Percentiles rank a stretch among this genome's conserved stretches.
Conservation (phyloP, 2,329 filamentous ascomycete species). For the Fusarium continuum region DNA sequence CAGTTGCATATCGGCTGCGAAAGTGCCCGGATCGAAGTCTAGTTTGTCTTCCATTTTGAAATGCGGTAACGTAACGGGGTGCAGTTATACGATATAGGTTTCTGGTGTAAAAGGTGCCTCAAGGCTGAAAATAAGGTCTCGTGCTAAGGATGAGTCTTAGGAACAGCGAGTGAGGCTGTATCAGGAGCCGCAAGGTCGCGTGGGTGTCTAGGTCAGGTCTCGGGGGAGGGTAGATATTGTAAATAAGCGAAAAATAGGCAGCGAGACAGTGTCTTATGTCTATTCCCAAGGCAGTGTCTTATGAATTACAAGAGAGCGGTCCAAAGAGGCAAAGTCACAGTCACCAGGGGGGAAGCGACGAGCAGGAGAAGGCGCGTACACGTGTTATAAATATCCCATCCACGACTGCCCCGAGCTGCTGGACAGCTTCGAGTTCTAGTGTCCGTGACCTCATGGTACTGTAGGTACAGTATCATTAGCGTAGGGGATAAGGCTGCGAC, state of each 20-base stretch:
- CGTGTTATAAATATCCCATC: too few species aligned
- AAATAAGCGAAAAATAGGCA: conserved; percentile 12
- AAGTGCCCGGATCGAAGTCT: conserved; percentile 40
- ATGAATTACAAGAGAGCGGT: neutral
- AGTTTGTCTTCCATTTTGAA: conserved; percentile 39
- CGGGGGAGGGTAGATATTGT: neutral
- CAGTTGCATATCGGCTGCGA: conserved; percentile 58
- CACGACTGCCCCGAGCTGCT: too few species aligned
- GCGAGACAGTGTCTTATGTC: conserved; percentile 20
- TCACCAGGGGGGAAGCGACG: conserved; percentile 7
- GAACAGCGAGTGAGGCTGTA: conserved; percentile 23
- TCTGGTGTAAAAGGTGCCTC: conserved; percentile 1
- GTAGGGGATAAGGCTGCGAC: conserved; percentile 15
- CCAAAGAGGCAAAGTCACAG: conserved; percentile 11
- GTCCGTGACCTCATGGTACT: conserved; percentile 32
- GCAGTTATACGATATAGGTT: conserved; percentile 10
- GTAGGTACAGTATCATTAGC: neutral
- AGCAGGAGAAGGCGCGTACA: conserved; percentile 15
- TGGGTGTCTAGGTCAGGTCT: conserved; percentile 37
- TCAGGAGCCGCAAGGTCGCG: conserved; percentile 36
- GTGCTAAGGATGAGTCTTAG: conserved; percentile 30
- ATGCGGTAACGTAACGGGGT: neutral
- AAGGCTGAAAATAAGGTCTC: conserved; percentile 22
- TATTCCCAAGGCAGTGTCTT: neutral
- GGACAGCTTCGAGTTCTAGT: too few species aligned